Conservation (phyloP, 306 rosid genomes). For the Prunus dulcis region DNA sequence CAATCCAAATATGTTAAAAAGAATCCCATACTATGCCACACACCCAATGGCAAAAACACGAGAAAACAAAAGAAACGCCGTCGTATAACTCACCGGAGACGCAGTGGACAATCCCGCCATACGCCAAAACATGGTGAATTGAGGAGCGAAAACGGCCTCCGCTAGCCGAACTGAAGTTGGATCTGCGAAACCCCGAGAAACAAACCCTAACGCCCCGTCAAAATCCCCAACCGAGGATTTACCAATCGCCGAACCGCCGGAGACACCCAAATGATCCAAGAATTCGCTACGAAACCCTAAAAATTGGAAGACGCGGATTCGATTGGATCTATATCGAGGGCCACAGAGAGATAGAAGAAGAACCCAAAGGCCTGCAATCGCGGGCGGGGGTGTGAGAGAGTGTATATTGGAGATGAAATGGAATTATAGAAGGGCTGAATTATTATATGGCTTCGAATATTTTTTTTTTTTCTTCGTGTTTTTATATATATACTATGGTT, state of each 20-base stretch:
- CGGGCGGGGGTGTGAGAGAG: constrained; percentile 28
- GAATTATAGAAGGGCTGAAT: constrained; percentile 10
- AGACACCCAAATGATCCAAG: constrained; percentile 11
- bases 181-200: constrained; percentile 54
- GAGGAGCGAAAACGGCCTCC: constrained; percentile 14
- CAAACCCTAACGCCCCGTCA: constrained; percentile 58
- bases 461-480: background rate
- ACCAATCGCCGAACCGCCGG: constrained; percentile 17
- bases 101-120: constrained; percentile 97
- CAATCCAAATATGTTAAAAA: background rate
- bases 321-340: constrained; percentile 50
- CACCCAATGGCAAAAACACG: background rate
- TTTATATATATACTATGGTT: background rate
- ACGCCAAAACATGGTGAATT: constrained; percentile 93
- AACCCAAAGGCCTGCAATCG: constrained; percentile 55
- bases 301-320: constrained; percentile 25
- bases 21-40: constrained; percentile 15
- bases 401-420: constrained; percentile 19
- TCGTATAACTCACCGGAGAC: constrained; percentile 77
- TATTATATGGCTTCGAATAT: background rate
- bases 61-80: background rate
- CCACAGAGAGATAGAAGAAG: constrained; percentile 12
- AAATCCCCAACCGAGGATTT: constrained; percentile 26
- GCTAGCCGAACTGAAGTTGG: constrained; percentile 36
- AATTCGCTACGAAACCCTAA: constrained; percentile 45